phyloP scores from a whole-genome alignment of 192 early-diverging fungal species.

The Diversispora epigaea region DNA sequence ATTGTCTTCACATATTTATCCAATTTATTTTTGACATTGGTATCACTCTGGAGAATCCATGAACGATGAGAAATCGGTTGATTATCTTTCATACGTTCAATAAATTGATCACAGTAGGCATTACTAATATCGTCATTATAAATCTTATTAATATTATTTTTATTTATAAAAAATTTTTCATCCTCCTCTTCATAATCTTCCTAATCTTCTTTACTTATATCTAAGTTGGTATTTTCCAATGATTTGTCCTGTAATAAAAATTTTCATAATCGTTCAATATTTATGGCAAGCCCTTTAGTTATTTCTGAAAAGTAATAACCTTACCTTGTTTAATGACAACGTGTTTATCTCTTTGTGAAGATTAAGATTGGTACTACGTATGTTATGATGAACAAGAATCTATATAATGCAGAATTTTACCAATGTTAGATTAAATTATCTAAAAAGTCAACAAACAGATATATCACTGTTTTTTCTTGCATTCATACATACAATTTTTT shows the following conservation, averaged over 20 bases:
- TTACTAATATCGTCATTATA: not conserved
- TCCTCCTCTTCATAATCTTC: not conserved
- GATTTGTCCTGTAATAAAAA: slow-evolving; percentile 25
- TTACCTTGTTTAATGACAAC: slow-evolving; percentile 23
- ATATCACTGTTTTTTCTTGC: no score
- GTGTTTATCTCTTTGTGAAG: slow-evolving; percentile 17
- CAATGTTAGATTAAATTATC: slow-evolving; percentile 16
- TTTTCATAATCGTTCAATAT: slow-evolving; percentile 14
- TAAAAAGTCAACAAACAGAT: not conserved
- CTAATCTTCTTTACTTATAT: slow-evolving; percentile 16
- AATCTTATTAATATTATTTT: slow-evolving; percentile 8
- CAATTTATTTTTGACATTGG: slow-evolving; percentile 22
- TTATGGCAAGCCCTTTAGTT: slow-evolving; percentile 18
- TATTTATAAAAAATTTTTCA: slow-evolving; percentile 23
- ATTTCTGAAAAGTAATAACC: slow-evolving; percentile 19
- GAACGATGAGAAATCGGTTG: not conserved
- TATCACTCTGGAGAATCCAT: slow-evolving; percentile 15
- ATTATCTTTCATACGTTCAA: not conserved
- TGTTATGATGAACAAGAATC: slow-evolving; percentile 9
- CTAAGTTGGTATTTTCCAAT: slow-evolving; percentile 17
- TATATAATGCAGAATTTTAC: slow-evolving; percentile 19
- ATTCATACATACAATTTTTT: no score
- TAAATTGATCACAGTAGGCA: no score
- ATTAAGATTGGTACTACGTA: slow-evolving; percentile 27
- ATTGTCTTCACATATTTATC: slow-evolving; percentile 19